Conservation (phyloP, 1,139 yeast genomes). For the Lodderomyces beijingensis region DNA sequence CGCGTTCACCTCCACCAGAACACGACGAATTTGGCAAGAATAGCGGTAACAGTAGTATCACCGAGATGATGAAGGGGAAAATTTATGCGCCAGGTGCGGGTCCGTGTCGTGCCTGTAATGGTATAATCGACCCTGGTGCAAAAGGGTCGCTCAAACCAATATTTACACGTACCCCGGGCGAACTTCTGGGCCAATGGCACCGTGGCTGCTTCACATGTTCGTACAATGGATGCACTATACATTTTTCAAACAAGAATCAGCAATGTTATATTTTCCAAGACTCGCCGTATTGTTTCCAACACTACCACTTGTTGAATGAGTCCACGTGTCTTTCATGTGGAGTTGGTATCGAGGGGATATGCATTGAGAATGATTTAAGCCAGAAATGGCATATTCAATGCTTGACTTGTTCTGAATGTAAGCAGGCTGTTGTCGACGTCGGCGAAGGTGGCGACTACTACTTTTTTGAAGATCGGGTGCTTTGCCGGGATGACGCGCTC, state of each 20-base stretch:
- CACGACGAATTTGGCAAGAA: background rate
- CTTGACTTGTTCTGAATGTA: conserved; percentile 55
- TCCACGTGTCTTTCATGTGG: conserved; percentile 72
- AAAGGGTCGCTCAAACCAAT: conserved; percentile 41
- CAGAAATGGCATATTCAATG: conserved; percentile 69
- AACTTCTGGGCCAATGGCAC: conserved; percentile 93
- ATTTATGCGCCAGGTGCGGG: conserved; percentile 53
- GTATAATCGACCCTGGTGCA: conserved; percentile 45
- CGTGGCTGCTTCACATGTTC: conserved; percentile 75
- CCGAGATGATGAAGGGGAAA: background rate
- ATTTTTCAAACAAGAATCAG: conserved; percentile 49
- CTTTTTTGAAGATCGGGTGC: conserved; percentile 44
- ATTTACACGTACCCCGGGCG: conserved; percentile 78
- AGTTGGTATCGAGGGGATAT: conserved; percentile 82
- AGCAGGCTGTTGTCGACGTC: conserved; percentile 28
- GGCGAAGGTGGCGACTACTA: conserved; percentile 44
- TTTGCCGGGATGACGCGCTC: conserved; percentile 46
- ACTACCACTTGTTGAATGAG: conserved; percentile 74
- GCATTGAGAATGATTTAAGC: conserved; percentile 69
- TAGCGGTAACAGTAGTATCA: background rate
- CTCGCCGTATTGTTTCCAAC: conserved; percentile 73
- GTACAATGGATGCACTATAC: conserved; percentile 44
- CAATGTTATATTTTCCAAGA: conserved; percentile 80
- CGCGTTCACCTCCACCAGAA: too few species aligned
- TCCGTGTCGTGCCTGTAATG: conserved; percentile 65